Evolutionary conservation across 805 yeast genomes (phyloP).

Genomic region (Candida taoyuanica): DNA sequence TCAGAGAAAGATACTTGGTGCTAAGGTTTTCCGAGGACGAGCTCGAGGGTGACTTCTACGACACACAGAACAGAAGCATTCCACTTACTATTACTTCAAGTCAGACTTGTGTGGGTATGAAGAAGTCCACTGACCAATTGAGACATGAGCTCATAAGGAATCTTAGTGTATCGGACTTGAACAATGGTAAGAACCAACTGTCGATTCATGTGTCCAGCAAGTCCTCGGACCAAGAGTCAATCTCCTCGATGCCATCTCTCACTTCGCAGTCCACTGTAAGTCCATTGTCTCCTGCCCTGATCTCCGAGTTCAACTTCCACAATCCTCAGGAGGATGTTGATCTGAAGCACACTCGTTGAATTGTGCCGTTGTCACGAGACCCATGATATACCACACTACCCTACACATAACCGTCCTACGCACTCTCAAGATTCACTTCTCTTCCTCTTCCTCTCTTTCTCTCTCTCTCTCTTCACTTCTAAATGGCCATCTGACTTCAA

Average conservation of each 20-base stretch:
- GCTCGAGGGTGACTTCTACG: not conserved
- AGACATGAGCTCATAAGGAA: slow-evolving; percentile 12
- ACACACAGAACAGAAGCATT: not conserved
- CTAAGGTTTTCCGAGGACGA: slow-evolving; percentile 12
- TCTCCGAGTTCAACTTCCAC: slow-evolving; percentile 2
- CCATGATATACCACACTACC: too few relatives aligned
- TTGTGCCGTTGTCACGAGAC: too few relatives aligned
- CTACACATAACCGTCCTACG: too few relatives aligned
- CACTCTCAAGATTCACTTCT: not conserved
- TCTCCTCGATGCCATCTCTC: slow-evolving; percentile 5
- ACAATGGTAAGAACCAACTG: slow-evolving; percentile 3
- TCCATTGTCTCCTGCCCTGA: slow-evolving; percentile 6
- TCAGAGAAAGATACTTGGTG: slow-evolving; percentile 20
- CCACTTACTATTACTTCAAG: not conserved
- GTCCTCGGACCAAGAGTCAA: slow-evolving; percentile 5
- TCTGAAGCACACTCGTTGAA: slow-evolving; percentile 2
- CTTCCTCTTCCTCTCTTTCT: not conserved
- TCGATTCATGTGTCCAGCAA: not conserved
- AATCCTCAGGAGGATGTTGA: not conserved
- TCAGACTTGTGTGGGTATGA: slow-evolving; percentile 8
- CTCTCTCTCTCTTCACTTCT: not conserved
- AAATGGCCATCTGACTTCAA: not conserved
- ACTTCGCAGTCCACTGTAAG: slow-evolving; percentile 9
- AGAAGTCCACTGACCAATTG: slow-evolving; percentile 12
- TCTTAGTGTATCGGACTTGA: slow-evolving; percentile 4